These are phyloP conservation scores for Physaria fendleri DNA, from an alignment of 345 rosid species.

Conservation along the genomic window DNA sequence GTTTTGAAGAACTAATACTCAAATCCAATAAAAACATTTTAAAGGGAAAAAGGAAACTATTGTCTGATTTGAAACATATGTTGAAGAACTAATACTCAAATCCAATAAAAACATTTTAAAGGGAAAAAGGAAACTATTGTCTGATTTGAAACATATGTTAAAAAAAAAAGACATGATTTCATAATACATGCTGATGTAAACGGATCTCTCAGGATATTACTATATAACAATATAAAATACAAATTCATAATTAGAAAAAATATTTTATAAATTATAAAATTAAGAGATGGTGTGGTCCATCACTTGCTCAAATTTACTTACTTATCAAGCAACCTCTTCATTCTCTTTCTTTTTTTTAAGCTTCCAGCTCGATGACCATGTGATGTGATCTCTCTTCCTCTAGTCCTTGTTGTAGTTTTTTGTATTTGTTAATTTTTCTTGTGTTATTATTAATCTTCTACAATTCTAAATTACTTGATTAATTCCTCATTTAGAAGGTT, in stretches of 20 bases:
- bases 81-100: constrained; percentile 6
- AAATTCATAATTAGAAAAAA: constrained; percentile 2
- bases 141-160: constrained; percentile 20
- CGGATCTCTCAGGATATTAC: constrained; percentile 22
- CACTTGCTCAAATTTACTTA: constrained; percentile 87
- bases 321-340: constrained; percentile 37
- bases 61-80: constrained; percentile 23
- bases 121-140: constrained; percentile 10
- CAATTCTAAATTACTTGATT: constrained; percentile 2
- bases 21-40: constrained; percentile 6
- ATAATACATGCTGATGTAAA: constrained; percentile 27
- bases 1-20: constrained; percentile 9
- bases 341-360: constrained; percentile 29
- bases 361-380: constrained; percentile 34
- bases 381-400: constrained; percentile 25
- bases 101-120: constrained; percentile 1
- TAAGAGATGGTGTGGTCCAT: constrained; percentile 67
- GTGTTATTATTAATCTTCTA: not conserved
- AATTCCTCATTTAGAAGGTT: not conserved
- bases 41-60: not conserved
- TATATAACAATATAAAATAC: not conserved
- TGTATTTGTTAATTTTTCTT: constrained; percentile 1
- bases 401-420: not conserved
- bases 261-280: constrained; percentile 16
- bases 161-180: constrained; percentile 8